phyloP scores from a whole-genome alignment of 2,329 filamentous ascomycete species.

The Pestalotiopsis sp. region DNA sequence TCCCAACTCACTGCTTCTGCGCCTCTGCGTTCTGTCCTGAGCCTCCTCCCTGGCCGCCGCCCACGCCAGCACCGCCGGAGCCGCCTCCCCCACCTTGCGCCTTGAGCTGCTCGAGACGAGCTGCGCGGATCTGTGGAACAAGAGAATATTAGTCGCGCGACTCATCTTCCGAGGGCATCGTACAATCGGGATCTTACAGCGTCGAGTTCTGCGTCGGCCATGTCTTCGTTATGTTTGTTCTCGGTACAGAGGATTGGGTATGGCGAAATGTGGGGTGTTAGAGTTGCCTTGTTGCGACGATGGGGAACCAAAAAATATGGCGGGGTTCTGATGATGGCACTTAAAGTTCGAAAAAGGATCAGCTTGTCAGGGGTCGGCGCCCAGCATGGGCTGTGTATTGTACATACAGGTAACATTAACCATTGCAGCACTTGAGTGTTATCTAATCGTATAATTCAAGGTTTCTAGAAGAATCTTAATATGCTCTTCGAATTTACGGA shows the following conservation, averaged over 20 bases:
- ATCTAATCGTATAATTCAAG: no score
- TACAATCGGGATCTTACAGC: conserved; percentile 43
- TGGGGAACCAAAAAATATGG: conserved; percentile 6
- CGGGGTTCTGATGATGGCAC: conserved; percentile 3
- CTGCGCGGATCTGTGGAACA: conserved; percentile 75
- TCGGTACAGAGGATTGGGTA: background rate
- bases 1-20: conserved; percentile 60
- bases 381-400: no score
- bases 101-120: conserved; percentile 91
- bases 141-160: background rate
- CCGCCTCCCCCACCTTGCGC: conserved; percentile 61
- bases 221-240: conserved; percentile 31
- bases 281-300: background rate
- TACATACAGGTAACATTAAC: no score
- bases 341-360: background rate
- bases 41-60: conserved; percentile 37
- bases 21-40: conserved; percentile 54
- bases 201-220: conserved; percentile 70
- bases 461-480: no score
- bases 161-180: no score
- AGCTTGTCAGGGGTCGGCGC: no score
- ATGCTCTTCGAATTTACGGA: no score
- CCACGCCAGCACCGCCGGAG: conserved; percentile 47
- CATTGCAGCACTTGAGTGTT: no score
- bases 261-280: background rate